Percentiles rank a stretch among this genome's conserved stretches.
These are phyloP conservation scores for Biancaea sappan DNA, from an alignment of 306 rosid genomes.

Conservation along the genomic window DNA sequence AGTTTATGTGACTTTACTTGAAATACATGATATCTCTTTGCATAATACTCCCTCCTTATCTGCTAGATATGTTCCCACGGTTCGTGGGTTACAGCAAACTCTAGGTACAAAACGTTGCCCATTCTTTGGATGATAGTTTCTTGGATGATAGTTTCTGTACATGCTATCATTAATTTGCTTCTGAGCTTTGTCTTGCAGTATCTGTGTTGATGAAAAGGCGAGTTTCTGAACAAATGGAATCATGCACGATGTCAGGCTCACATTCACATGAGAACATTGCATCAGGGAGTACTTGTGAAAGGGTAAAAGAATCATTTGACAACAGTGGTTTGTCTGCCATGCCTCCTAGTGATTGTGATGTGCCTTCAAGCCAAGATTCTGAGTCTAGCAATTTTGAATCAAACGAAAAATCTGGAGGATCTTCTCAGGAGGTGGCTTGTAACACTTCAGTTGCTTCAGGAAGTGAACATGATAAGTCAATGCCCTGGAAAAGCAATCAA, in stretches of 20 bases:
- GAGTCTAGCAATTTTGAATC: constrained; percentile 38
- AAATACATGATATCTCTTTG: constrained; percentile 59
- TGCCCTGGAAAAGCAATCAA: constrained; percentile 25
- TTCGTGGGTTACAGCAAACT: constrained; percentile 38
- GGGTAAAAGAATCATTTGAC: background rate
- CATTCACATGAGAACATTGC: constrained; percentile 21
- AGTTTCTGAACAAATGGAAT: constrained; percentile 46
- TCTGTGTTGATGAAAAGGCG: constrained; percentile 71
- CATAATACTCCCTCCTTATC: constrained; percentile 84
- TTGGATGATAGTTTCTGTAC: constrained; percentile 15
- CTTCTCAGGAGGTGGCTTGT: constrained; percentile 35
- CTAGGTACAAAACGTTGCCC: constrained; percentile 58
- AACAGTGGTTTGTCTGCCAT: constrained; percentile 15
- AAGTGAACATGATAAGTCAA: constrained; percentile 34
- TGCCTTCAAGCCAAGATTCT: constrained; percentile 47
- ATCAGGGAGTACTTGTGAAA: constrained; percentile 12
- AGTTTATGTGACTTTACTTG: constrained; percentile 61
- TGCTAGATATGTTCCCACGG: constrained; percentile 82
- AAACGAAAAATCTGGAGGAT: constrained; percentile 22
- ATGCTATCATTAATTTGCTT: background rate
- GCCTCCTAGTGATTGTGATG: constrained; percentile 33
- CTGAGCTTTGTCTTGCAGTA: constrained; percentile 52
- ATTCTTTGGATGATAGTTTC: too few relatives aligned
- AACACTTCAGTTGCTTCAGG: constrained; percentile 23
- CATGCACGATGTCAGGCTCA: constrained; percentile 28